Conservation (phyloP, 2,329 filamentous ascomycete species). For the Beauveria sp. region DNA sequence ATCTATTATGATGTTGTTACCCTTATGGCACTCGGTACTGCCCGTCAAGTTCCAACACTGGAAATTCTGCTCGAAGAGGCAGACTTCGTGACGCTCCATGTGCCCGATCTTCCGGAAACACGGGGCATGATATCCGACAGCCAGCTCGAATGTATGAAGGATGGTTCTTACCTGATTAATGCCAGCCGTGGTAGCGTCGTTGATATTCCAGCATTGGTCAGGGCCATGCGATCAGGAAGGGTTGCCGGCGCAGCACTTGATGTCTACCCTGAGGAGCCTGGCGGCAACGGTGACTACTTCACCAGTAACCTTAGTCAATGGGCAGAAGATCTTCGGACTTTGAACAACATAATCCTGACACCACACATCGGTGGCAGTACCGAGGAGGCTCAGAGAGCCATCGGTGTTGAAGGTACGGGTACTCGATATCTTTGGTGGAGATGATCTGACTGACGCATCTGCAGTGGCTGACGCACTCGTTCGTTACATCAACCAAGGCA, state of each 20-base stretch:
- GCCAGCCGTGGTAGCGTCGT: constrained; percentile 90
- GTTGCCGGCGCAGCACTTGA: constrained; percentile 92
- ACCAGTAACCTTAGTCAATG: constrained; percentile 74
- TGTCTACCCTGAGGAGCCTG: constrained; percentile 90
- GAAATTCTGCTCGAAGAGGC: constrained; percentile 68
- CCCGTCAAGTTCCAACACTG: constrained; percentile 72
- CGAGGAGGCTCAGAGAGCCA: constrained; percentile 93
- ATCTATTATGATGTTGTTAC: constrained; percentile 96
- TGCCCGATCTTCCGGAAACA: constrained; percentile 88
- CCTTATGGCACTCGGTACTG: constrained; percentile 87
- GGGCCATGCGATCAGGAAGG: constrained; percentile 78
- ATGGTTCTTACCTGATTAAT: constrained; percentile 90
- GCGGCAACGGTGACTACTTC: constrained; percentile 93
- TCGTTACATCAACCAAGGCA: constrained; percentile 91
- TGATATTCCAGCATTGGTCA: constrained; percentile 85
- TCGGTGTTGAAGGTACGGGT: constrained; percentile 69
- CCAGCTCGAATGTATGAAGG: constrained; percentile 84
- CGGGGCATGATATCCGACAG: constrained; percentile 79
- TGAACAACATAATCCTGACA: constrained; percentile 91
- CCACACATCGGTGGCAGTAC: constrained; percentile 97
- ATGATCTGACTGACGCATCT: constrained; percentile 13
- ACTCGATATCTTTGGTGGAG: background rate
- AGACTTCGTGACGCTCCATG: constrained; percentile 92
- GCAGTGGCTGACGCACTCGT: constrained; percentile 76
- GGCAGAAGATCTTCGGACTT: constrained; percentile 73